Conservation (phyloP, 2,329 filamentous ascomycete genomes). For the Colletotrichum sp. region DNA sequence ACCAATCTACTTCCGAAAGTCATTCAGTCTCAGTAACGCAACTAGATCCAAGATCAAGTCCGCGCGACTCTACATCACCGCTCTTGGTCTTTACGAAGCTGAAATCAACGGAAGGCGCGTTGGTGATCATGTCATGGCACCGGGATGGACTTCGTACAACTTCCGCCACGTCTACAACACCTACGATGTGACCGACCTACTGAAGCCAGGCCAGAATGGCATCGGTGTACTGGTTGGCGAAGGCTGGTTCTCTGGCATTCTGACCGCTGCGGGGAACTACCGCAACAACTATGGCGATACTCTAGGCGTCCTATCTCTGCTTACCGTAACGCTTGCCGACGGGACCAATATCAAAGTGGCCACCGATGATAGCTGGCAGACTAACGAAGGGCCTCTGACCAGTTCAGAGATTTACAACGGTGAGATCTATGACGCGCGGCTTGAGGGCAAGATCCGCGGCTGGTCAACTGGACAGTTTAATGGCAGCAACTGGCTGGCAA, state of each 20-base stretch:
- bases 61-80: slow-evolving; percentile 53
- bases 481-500: slow-evolving; percentile 14
- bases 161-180: slow-evolving; percentile 56
- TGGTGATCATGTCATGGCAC: slow-evolving; percentile 47
- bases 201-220: slow-evolving; percentile 27
- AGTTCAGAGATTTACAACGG: slow-evolving; percentile 54
- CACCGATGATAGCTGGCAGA: slow-evolving; percentile 43
- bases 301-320: not conserved
- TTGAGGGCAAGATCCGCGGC: not conserved
- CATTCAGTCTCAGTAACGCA: slow-evolving; percentile 14
- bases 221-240: not conserved
- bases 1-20: slow-evolving; percentile 25
- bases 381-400: slow-evolving; percentile 26
- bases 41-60: slow-evolving; percentile 17
- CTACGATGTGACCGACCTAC: slow-evolving; percentile 51
- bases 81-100: slow-evolving; percentile 49
- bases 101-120: slow-evolving; percentile 51
- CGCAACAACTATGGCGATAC: not conserved
- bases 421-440: slow-evolving; percentile 49
- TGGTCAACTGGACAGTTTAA: slow-evolving; percentile 25
- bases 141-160: slow-evolving; percentile 58
- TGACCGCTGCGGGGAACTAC: not conserved
- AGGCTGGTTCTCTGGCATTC: not conserved
- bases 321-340: slow-evolving; percentile 30
- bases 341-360: slow-evolving; percentile 30